A percentile compares a stretch with the other conserved stretches of the same genome.
phyloP scores from a whole-genome alignment of 306 rosid species.

The Inga leiocalycina region DNA sequence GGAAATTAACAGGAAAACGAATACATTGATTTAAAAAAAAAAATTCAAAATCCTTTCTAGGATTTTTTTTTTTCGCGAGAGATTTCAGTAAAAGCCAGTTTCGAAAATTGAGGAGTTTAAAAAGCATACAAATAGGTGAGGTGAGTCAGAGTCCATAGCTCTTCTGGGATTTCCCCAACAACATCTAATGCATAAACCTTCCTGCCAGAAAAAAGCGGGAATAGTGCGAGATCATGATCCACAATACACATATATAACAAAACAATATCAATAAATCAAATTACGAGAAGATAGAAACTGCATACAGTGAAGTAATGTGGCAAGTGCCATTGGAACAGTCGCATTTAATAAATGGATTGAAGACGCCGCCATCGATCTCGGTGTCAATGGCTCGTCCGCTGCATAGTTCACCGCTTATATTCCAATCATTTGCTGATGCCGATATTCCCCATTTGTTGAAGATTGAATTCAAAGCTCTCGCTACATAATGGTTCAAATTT shows the following conservation, averaged over 20 bases:
- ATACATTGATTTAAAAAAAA: background rate
- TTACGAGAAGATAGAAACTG: constrained; percentile 5
- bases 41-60: background rate
- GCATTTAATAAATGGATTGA: constrained; percentile 78
- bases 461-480: constrained; percentile 59
- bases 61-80: background rate
- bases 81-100: background rate
- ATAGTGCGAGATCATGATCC: background rate
- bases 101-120: background rate
- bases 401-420: constrained; percentile 69
- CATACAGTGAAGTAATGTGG: constrained; percentile 62
- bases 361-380: background rate
- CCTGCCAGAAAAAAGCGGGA: constrained; percentile 45
- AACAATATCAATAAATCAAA: background rate
- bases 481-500: constrained; percentile 35
- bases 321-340: constrained; percentile 54
- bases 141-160: constrained; percentile 68
- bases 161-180: constrained; percentile 64
- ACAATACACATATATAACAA: background rate
- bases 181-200: constrained; percentile 50
- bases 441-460: constrained; percentile 55
- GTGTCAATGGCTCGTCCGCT: constrained; percentile 59
- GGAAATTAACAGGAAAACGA: background rate
- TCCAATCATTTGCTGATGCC: constrained; percentile 54
- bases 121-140: constrained; percentile 69